phyloP scores from a whole-genome alignment of 108 stramenopile species.

The Fistulifera pelliculosa region DNA sequence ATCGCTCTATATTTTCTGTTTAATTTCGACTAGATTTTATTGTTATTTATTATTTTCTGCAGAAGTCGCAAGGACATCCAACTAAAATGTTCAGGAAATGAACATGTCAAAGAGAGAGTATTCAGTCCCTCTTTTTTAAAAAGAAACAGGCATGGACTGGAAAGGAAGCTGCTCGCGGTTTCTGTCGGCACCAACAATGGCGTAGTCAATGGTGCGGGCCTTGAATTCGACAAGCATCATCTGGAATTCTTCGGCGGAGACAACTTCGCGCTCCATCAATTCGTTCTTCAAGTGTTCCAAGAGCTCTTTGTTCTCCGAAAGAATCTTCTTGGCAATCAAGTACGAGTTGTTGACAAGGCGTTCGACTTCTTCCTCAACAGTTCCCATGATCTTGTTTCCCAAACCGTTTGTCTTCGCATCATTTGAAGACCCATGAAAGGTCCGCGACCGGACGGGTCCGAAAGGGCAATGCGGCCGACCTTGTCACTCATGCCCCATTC shows the following conservation, averaged over 20 bases:
- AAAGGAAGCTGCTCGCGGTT: slow-evolving; percentile 73
- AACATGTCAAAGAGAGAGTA: background rate
- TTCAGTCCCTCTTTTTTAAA: slow-evolving; percentile 14
- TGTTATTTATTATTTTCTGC: no score
- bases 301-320: slow-evolving; percentile 72
- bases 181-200: slow-evolving; percentile 57
- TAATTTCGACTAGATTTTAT: no score
- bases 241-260: slow-evolving; percentile 89
- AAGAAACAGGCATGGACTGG: slow-evolving; percentile 46
- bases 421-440: slow-evolving; percentile 72
- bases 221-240: slow-evolving; percentile 85
- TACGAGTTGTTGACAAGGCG: slow-evolving; percentile 91
- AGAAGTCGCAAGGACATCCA: no score
- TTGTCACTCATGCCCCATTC: slow-evolving; percentile 94
- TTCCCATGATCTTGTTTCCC: slow-evolving; percentile 69
- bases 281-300: slow-evolving; percentile 72
- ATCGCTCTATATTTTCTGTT: no score
- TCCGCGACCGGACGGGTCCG: slow-evolving; percentile 41
- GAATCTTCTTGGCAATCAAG: slow-evolving; percentile 75
- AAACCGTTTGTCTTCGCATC: slow-evolving; percentile 50
- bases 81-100: no score
- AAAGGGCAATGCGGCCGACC: slow-evolving; percentile 85
- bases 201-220: slow-evolving; percentile 65
- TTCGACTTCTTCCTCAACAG: slow-evolving; percentile 86
- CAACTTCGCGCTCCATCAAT: slow-evolving; percentile 87